Evolutionary conservation across 768 basidiomycete genomes (phyloP).

Genomic region (Tubosaeta sp.): DNA sequence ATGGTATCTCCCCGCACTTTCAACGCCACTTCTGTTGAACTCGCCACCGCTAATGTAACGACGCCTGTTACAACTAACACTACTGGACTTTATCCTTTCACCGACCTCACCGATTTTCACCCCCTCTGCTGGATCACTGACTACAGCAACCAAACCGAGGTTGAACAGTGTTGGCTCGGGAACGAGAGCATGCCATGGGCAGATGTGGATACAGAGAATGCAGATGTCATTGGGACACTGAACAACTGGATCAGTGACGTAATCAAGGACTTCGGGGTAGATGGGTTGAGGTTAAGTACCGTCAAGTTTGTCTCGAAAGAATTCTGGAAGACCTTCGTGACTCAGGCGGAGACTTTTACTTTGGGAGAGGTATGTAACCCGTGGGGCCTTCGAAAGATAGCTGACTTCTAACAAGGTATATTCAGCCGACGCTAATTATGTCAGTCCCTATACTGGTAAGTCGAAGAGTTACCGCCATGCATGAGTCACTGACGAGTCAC

Average conservation of each 20-base stretch:
- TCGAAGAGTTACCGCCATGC: not conserved
- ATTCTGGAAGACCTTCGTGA: slow-evolving; percentile 53
- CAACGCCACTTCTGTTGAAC: slow-evolving; percentile 20
- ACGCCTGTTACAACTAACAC: slow-evolving; percentile 14
- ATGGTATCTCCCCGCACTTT: slow-evolving; percentile 38
- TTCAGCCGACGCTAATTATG: slow-evolving; percentile 38
- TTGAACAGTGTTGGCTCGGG: slow-evolving; percentile 61
- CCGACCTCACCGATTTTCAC: slow-evolving; percentile 36
- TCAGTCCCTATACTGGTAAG: slow-evolving; percentile 39
- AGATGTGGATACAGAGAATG: slow-evolving; percentile 54
- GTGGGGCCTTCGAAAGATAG: slow-evolving; percentile 19
- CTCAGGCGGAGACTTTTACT: slow-evolving; percentile 46
- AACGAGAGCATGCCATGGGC: slow-evolving; percentile 49
- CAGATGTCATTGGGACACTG: slow-evolving; percentile 39
- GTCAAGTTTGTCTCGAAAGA: slow-evolving; percentile 51
- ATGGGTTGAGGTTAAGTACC: slow-evolving; percentile 57
- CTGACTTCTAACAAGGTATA: slow-evolving; percentile 33
- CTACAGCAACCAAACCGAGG: slow-evolving; percentile 43
- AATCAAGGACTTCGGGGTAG: slow-evolving; percentile 44
- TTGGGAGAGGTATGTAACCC: slow-evolving; percentile 45
- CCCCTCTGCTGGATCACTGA: slow-evolving; percentile 38
- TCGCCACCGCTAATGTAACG: slow-evolving; percentile 12
- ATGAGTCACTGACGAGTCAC: not conserved
- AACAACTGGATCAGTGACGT: slow-evolving; percentile 46
- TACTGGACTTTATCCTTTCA: slow-evolving; percentile 30